These are phyloP conservation scores for Debaryomycetaceae sp. DNA, from an alignment of 1,139 yeast genomes.

Conservation along the genomic window DNA sequence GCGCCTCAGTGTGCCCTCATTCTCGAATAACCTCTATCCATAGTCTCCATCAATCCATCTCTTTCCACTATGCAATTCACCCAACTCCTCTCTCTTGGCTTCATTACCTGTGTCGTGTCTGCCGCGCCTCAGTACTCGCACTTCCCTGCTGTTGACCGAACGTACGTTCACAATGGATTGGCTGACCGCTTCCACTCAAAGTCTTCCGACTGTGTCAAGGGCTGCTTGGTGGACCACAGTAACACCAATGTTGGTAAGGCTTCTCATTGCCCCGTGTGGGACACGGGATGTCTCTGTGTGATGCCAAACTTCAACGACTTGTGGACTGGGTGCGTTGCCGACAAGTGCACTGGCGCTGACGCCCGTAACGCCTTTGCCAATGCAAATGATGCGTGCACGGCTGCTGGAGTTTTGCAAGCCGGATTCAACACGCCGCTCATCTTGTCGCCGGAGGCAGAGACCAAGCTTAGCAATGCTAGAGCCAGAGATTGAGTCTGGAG, in stretches of 20 bases:
- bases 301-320: conserved; percentile 35
- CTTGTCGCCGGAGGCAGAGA: too few relatives aligned
- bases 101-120: not conserved
- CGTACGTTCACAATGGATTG: conserved; percentile 46
- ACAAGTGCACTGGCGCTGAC: conserved; percentile 13
- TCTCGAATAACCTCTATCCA: too few relatives aligned
- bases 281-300: conserved; percentile 43
- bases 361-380: not conserved
- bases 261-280: conserved; percentile 39
- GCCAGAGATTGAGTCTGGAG: too few relatives aligned
- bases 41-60: too few relatives aligned
- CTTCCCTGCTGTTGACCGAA: conserved; percentile 34
- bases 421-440: too few relatives aligned
- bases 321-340: conserved; percentile 35
- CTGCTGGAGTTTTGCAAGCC: not conserved
- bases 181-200: conserved; percentile 35
- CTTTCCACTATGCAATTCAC: not conserved
- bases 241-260: conserved; percentile 12
- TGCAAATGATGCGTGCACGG: not conserved
- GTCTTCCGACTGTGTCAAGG: conserved; percentile 35
- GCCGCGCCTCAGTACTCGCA: conserved; percentile 7
- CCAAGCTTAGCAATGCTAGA: too few relatives aligned
- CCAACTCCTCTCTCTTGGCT: not conserved
- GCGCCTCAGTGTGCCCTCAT: too few relatives aligned
- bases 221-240: conserved; percentile 25